These are phyloP conservation scores for Auriscalpium vulgare DNA, from an alignment of 768 basidiomycete genomes.

Conservation along the genomic window DNA sequence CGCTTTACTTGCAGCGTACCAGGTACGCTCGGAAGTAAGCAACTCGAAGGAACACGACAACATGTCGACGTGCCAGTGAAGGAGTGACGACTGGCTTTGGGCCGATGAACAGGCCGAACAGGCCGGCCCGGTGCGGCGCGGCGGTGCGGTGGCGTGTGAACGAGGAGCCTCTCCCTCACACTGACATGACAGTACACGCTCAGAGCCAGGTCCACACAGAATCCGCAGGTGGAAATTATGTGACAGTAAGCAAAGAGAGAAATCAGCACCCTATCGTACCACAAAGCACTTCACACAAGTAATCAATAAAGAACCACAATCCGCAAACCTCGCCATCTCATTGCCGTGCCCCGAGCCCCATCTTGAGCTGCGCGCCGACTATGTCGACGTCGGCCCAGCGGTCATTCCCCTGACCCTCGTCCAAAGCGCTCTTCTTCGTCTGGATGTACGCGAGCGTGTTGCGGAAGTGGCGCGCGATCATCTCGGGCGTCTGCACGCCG, in stretches of 20 bases:
- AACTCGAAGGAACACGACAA: no score
- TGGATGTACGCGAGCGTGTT: conserved; percentile 85
- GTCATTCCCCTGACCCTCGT: conserved; percentile 27
- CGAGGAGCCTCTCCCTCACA: no score
- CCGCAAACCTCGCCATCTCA: neutral
- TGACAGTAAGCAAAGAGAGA: neutral
- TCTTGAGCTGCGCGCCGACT: conserved; percentile 81
- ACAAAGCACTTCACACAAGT: neutral
- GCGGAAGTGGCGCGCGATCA: conserved; percentile 89
- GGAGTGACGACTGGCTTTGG: no score
- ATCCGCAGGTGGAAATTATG: neutral
- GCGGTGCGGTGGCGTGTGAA: neutral
- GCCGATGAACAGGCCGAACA: no score
- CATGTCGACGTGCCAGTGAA: neutral
- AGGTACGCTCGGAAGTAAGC: no score
- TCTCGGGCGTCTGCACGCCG: conserved; percentile 86
- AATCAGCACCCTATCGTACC: neutral
- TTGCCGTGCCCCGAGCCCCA: conserved; percentile 40
- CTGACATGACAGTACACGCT: no score
- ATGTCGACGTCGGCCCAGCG: conserved; percentile 87
- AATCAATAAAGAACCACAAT: neutral
- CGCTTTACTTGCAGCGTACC: no score
- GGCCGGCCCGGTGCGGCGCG: neutral
- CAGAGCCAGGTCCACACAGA: neutral
- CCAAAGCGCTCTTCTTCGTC: conserved; percentile 54